These are phyloP conservation scores for Fusarium sp. DNA, from an alignment of 2,329 filamentous ascomycete genomes.

Conservation along the genomic window DNA sequence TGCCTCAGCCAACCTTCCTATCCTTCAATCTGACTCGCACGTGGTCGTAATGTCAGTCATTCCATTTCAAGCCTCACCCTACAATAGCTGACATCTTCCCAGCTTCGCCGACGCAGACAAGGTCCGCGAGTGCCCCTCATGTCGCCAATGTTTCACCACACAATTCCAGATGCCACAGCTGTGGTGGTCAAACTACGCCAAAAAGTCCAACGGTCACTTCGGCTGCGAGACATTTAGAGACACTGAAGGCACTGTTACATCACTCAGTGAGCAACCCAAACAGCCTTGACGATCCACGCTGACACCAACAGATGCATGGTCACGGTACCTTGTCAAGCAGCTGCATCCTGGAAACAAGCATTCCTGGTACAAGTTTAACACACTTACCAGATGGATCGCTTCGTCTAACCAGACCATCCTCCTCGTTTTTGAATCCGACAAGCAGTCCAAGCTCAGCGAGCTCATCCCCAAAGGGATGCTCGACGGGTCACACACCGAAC, in stretches of 20 bases:
- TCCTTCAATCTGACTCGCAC: slow-evolving; percentile 13
- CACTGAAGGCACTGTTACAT: background rate
- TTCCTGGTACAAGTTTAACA: slow-evolving; percentile 33
- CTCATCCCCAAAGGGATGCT: background rate
- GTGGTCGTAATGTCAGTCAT: slow-evolving; percentile 11
- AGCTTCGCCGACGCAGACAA: slow-evolving; percentile 49
- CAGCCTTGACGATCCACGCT: background rate
- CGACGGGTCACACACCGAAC: background rate
- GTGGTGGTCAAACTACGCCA: slow-evolving; percentile 52
- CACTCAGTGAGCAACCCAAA: background rate
- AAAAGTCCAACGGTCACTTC: slow-evolving; percentile 55
- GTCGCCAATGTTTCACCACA: slow-evolving; percentile 39
- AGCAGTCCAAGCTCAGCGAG: background rate
- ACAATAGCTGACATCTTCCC: fast-evolving
- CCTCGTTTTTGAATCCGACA: slow-evolving; percentile 13
- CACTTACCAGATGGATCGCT: slow-evolving; percentile 23
- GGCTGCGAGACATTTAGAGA: slow-evolving; percentile 50
- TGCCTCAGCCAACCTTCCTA: background rate
- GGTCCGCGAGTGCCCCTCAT: slow-evolving; percentile 46
- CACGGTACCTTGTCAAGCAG: slow-evolving; percentile 27
- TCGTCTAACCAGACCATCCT: slow-evolving; percentile 21
- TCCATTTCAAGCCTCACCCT: fast-evolving
- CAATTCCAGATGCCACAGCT: slow-evolving; percentile 32
- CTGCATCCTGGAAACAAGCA: background rate
- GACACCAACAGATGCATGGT: slow-evolving; percentile 20